Conservation (phyloP, 768 basidiomycete species). For the Phylloporus rhodoxanthus region DNA sequence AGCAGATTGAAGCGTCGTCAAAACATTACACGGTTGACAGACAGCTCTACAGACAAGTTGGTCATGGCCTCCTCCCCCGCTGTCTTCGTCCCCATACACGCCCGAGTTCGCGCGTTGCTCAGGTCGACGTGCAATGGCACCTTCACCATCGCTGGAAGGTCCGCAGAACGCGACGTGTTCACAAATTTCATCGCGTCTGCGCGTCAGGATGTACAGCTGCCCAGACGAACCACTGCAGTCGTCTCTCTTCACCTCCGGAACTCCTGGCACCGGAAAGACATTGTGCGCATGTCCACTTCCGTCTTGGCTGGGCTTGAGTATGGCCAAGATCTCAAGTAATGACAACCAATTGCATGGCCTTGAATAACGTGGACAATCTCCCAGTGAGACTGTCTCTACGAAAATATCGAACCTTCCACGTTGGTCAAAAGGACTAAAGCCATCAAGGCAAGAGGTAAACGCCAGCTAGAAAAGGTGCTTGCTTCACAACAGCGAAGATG, state of each 20-base stretch:
- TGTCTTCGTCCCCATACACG: constrained; percentile 39
- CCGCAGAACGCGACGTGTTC: constrained; percentile 54
- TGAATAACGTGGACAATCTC: constrained; percentile 58
- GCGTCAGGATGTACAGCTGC: constrained; percentile 29
- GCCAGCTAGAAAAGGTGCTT: constrained; percentile 43
- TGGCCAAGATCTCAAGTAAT: constrained; percentile 40
- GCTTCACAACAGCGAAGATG: constrained; percentile 45
- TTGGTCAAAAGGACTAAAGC: constrained; percentile 32
- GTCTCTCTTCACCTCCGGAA: constrained; percentile 83
- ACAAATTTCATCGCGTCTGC: constrained; percentile 55
- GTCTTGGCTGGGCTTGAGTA: constrained; percentile 45
- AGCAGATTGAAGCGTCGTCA: no score
- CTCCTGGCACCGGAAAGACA: constrained; percentile 91
- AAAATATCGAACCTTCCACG: constrained; percentile 41
- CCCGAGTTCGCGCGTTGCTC: constrained; percentile 66
- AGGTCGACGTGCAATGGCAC: constrained; percentile 61
- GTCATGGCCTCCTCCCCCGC: constrained; percentile 40
- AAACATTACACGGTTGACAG: no score
- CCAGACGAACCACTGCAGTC: constrained; percentile 25
- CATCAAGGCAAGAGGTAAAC: constrained; percentile 44
- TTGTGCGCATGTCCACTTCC: constrained; percentile 71
- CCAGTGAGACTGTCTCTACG: constrained; percentile 66
- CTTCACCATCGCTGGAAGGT: constrained; percentile 60
- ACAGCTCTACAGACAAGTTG: no score
- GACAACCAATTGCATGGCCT: constrained; percentile 76